Conservation (phyloP, 805 yeast species). For the Groenewaldozyma tartarivorans region DNA sequence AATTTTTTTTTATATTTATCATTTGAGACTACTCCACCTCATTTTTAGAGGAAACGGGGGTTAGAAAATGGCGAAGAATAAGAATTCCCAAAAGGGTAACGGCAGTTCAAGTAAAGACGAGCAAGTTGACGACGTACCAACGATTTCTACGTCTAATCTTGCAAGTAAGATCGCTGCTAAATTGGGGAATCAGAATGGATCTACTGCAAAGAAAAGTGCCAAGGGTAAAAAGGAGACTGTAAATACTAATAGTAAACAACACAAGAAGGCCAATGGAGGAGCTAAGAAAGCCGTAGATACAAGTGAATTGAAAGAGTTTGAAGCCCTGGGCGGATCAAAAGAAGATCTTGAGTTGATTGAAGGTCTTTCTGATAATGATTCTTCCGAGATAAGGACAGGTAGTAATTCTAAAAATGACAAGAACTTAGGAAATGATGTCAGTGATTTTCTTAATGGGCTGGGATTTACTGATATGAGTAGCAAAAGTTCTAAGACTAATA, state of each 20-base stretch:
- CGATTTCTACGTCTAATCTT: neutral
- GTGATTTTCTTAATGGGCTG: constrained; percentile 53
- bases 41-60: too few species aligned
- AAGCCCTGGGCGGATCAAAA: constrained; percentile 68
- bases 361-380: constrained; percentile 34
- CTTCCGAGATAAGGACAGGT: constrained; percentile 20
- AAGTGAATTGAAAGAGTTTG: constrained; percentile 9
- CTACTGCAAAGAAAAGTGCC: constrained; percentile 8
- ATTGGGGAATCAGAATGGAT: constrained; percentile 3
- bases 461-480: constrained; percentile 41
- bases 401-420: constrained; percentile 21
- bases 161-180: neutral
- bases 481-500: neutral
- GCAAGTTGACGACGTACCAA: neutral
- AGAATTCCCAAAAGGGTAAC: too few species aligned
- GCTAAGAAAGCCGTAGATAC: constrained; percentile 3
- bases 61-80: too few species aligned
- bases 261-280: neutral
- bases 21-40: too few species aligned
- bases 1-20: too few species aligned
- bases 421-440: constrained; percentile 43
- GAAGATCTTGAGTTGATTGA: constrained; percentile 62
- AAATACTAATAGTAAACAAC: constrained; percentile 1
- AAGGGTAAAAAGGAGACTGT: constrained; percentile 9
- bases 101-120: too few species aligned